A percentile compares a stretch with the other conserved stretches of the same genome.
Evolutionary conservation across 2,329 filamentous ascomycete genomes (phyloP).

Genomic region (Teratosphaeria gauchensis): DNA sequence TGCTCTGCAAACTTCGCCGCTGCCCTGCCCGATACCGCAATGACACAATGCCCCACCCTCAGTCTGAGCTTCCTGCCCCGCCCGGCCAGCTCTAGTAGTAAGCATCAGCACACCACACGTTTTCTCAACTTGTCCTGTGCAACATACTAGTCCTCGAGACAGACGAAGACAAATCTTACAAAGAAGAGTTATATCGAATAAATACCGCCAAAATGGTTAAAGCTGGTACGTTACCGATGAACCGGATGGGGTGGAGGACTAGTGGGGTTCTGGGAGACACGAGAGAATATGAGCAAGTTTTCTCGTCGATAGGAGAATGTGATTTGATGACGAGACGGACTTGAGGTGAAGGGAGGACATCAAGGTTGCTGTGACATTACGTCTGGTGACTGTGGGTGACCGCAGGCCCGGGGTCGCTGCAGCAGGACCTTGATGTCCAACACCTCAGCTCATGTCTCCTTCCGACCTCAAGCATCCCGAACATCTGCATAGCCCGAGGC

Average conservation of each 20-base stretch:
- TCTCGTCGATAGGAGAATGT: constrained; percentile 3
- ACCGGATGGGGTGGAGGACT: not conserved
- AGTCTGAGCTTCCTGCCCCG: not conserved
- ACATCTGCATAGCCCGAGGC: constrained; percentile 1
- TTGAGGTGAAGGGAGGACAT: not conserved
- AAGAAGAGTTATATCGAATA: constrained; percentile 5
- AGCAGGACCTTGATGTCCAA: not conserved
- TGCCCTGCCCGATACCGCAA: not conserved
- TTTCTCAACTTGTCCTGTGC: not conserved
- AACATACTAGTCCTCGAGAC: not conserved
- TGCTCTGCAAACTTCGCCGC: not conserved
- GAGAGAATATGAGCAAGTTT: constrained; percentile 25
- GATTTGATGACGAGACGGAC: constrained; percentile 7
- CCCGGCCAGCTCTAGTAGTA: not conserved
- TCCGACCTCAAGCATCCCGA: not conserved
- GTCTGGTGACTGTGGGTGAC: not conserved
- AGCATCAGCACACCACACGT: not conserved
- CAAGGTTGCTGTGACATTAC: constrained; percentile 2
- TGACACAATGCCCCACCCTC: not conserved
- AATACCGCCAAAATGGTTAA: constrained; percentile 87
- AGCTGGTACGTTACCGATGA: constrained; percentile 60
- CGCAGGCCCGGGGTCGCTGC: not conserved
- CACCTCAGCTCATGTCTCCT: not conserved
- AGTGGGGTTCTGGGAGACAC: not conserved
- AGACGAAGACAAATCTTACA: not conserved